These are phyloP conservation scores for Mycosphaerella arachidis DNA, from an alignment of 2,329 filamentous ascomycete species.

Conservation along the genomic window DNA sequence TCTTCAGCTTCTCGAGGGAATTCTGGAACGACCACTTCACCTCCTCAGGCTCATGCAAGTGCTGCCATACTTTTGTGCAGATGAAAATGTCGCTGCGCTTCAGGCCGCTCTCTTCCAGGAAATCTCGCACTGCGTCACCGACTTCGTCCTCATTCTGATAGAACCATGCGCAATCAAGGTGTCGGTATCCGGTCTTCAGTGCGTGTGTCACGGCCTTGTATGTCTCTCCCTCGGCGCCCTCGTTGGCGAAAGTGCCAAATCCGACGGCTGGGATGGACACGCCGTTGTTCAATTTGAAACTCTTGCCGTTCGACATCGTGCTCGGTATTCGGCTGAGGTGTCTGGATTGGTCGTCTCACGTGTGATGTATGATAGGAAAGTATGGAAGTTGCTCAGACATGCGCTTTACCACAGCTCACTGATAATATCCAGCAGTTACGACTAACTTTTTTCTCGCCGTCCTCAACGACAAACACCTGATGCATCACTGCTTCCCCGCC, in stretches of 20 bases:
- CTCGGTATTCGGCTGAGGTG: neutral
- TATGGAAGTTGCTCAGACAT: neutral
- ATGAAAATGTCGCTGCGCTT: slow-evolving; percentile 50
- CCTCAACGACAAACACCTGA: slow-evolving; percentile 1
- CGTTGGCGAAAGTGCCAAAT: slow-evolving; percentile 64
- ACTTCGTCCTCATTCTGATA: slow-evolving; percentile 54
- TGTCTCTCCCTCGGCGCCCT: slow-evolving; percentile 57
- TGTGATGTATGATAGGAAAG: neutral
- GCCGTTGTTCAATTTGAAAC: slow-evolving; percentile 53
- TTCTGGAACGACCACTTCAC: slow-evolving; percentile 34
- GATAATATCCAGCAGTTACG: slow-evolving; percentile 2
- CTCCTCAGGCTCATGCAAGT: slow-evolving; percentile 42
- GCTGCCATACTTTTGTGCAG: slow-evolving; percentile 52
- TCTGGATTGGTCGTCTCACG: neutral
- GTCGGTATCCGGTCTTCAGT: slow-evolving; percentile 49
- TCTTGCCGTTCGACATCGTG: slow-evolving; percentile 53
- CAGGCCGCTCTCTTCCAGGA: slow-evolving; percentile 47
- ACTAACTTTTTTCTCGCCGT: slow-evolving; percentile 9
- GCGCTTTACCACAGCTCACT: neutral
- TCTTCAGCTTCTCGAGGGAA: slow-evolving; percentile 32
- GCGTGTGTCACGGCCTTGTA: slow-evolving; percentile 52
- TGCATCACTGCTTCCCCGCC: neutral
- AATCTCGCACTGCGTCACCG: slow-evolving; percentile 51
- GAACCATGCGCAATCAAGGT: slow-evolving; percentile 54
- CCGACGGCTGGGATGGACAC: slow-evolving; percentile 60